Conservation (phyloP, 2,329 filamentous ascomycete genomes). For the Aureobasidium sp. region DNA sequence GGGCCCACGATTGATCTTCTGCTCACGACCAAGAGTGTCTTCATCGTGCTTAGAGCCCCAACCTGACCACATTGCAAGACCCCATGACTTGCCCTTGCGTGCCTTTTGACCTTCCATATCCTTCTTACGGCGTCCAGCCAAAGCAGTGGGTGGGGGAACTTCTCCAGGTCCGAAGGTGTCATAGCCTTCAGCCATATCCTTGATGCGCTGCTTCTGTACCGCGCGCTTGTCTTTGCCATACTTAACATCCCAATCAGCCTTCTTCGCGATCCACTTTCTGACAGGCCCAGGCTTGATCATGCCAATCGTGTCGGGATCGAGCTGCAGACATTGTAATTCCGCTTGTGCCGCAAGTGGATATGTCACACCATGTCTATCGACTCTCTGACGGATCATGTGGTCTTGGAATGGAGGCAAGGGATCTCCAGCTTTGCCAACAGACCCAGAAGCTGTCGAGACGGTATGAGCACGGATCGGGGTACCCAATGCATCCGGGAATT, state of each 20-base stretch:
- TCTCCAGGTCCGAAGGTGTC: constrained; percentile 65
- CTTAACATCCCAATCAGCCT: constrained; percentile 63
- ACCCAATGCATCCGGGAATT: constrained; percentile 17
- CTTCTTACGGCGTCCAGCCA: constrained; percentile 61
- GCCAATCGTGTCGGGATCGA: constrained; percentile 62
- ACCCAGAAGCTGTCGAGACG: constrained; percentile 20
- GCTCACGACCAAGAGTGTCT: constrained; percentile 57
- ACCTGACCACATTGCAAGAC: constrained; percentile 73
- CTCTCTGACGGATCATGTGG: constrained; percentile 87
- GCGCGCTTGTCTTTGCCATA: constrained; percentile 63
- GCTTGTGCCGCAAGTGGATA: constrained; percentile 58
- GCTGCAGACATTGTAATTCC: constrained; percentile 59
- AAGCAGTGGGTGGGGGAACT: constrained; percentile 71
- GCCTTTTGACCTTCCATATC: constrained; percentile 43
- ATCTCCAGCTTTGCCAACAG: constrained; percentile 82
- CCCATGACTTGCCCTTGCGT: constrained; percentile 48
- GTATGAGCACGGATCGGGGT: constrained; percentile 17
- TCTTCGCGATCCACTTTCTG: constrained; percentile 73
- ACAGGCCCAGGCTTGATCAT: constrained; percentile 74
- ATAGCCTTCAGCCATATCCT: constrained; percentile 66
- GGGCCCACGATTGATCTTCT: constrained; percentile 38
- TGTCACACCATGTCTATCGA: constrained; percentile 70
- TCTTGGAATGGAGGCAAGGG: constrained; percentile 69
- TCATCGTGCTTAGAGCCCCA: constrained; percentile 90
- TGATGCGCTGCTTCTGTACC: constrained; percentile 65